Evolutionary conservation across 2,329 filamentous ascomycete species (phyloP).

Genomic region (Coleophoma cylindrospora): DNA sequence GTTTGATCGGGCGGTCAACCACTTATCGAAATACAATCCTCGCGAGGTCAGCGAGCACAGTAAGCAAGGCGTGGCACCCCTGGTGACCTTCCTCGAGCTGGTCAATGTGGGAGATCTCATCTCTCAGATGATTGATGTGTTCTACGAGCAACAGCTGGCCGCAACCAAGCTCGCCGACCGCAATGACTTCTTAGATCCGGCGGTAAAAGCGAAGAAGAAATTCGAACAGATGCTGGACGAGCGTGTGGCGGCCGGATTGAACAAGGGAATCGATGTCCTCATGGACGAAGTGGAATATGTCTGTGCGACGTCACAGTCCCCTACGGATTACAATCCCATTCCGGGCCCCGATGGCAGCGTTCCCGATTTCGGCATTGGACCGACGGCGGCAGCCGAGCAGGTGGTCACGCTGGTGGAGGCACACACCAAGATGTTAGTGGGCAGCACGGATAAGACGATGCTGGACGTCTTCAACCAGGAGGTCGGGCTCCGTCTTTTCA

Average conservation of each 20-base stretch:
- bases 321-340: conserved; percentile 84
- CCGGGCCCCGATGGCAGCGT: conserved; percentile 31
- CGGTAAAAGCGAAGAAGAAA: conserved; percentile 91
- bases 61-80: conserved; percentile 70
- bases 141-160: conserved; percentile 92
- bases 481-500: conserved; percentile 88
- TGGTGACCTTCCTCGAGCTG: conserved; percentile 93
- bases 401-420: conserved; percentile 82
- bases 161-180: conserved; percentile 78
- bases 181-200: conserved; percentile 91
- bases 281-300: conserved; percentile 99
- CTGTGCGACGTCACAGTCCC: conserved; percentile 78
- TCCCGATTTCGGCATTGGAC: conserved; percentile 54
- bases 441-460: conserved; percentile 96
- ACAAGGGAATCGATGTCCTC: conserved; percentile 95
- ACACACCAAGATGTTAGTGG: conserved; percentile 88
- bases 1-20: conserved; percentile 87
- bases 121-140: conserved; percentile 98
- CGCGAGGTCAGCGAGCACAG: conserved; percentile 67
- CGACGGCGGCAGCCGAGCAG: conserved; percentile 71
- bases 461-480: conserved; percentile 98
- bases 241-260: conserved; percentile 88
- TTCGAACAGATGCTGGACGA: conserved; percentile 99
- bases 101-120: conserved; percentile 98
- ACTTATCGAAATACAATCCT: conserved; percentile 88